A percentile compares a stretch with the other conserved stretches of the same genome.
phyloP scores from a whole-genome alignment of 2,329 filamentous ascomycete genomes.

The Dendrostoma leiphaemia region DNA sequence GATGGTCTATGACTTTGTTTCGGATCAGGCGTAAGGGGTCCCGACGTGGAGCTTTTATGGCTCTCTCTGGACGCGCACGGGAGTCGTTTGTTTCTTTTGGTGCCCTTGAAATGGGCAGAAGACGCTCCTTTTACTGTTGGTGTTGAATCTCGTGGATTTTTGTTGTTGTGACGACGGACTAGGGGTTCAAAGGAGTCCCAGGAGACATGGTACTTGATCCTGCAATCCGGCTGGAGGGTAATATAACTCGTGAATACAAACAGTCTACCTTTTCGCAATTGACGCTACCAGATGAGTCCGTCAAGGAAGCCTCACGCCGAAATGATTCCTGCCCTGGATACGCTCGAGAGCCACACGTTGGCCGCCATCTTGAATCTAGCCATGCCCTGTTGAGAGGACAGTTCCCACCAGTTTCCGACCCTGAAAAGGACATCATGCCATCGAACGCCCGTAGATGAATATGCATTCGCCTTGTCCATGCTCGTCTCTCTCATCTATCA shows the following conservation, averaged over 20 bases:
- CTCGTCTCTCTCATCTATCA: conserved; percentile 3
- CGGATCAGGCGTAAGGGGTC: conserved; percentile 18
- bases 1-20: conserved; percentile 55
- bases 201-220: not conserved
- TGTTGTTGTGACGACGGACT: not conserved
- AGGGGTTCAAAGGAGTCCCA: not conserved
- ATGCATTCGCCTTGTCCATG: conserved; percentile 4
- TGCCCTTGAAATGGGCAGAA: not conserved
- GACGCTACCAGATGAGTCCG: too few species aligned
- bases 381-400: conserved; percentile 16
- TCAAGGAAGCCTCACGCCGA: not conserved
- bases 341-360: too few species aligned
- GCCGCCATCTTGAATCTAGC: too few species aligned
- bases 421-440: conserved; percentile 9
- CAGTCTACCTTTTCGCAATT: not conserved
- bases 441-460: conserved; percentile 18
- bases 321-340: too few species aligned
- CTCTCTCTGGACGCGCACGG: too few species aligned
- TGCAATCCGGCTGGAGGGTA: not conserved
- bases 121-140: too few species aligned
- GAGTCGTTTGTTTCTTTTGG: not conserved
- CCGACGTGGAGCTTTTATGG: too few species aligned
- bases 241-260: not conserved
- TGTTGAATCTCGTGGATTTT: not conserved
- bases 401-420: not conserved